A percentile compares a stretch with the other conserved stretches of the same genome.
phyloP scores from a whole-genome alignment of 2,329 filamentous ascomycete species.

The Pleomassaria siparia region DNA sequence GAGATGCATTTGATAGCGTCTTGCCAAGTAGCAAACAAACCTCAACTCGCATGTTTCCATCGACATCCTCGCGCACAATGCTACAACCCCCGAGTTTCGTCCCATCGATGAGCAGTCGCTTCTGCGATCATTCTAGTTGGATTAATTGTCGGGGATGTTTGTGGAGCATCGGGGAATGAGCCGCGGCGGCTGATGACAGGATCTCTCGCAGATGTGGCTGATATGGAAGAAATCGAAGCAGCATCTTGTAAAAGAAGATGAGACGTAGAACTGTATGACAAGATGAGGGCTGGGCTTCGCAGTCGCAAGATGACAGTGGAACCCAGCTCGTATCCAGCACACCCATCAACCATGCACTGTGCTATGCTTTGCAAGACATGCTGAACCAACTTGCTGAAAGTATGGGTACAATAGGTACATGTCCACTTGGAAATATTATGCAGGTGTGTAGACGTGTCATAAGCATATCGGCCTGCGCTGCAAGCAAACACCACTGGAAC shows the following conservation, averaged over 20 bases:
- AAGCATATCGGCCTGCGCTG: not conserved
- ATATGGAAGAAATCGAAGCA: slow-evolving; percentile 5
- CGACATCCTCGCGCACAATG: not conserved
- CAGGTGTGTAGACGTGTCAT: not conserved
- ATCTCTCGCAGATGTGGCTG: slow-evolving; percentile 14
- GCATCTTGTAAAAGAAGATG: not conserved
- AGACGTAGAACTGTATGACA: not conserved
- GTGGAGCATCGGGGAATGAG: slow-evolving; percentile 2
- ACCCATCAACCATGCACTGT: not conserved
- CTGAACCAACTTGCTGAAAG: not conserved
- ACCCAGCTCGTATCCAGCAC: not conserved
- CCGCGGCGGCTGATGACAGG: slow-evolving; percentile 15
- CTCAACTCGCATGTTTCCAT: not conserved
- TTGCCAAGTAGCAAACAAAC: slow-evolving; percentile 10
- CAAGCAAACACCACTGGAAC: no score
- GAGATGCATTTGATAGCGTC: not conserved
- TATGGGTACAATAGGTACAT: not conserved
- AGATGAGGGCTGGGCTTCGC: slow-evolving; percentile 2
- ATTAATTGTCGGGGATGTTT: not conserved
- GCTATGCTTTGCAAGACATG: not conserved
- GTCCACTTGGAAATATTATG: not conserved
- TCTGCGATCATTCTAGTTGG: not conserved
- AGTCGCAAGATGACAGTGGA: slow-evolving; percentile 11
- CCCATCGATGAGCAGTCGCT: no score
- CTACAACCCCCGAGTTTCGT: not conserved